Evolutionary conservation across 371 early-diverging fungal genomes (phyloP), one percentile per base, ranked within the genome.

Genomic region (Phascolomyces articulosus): DNA sequence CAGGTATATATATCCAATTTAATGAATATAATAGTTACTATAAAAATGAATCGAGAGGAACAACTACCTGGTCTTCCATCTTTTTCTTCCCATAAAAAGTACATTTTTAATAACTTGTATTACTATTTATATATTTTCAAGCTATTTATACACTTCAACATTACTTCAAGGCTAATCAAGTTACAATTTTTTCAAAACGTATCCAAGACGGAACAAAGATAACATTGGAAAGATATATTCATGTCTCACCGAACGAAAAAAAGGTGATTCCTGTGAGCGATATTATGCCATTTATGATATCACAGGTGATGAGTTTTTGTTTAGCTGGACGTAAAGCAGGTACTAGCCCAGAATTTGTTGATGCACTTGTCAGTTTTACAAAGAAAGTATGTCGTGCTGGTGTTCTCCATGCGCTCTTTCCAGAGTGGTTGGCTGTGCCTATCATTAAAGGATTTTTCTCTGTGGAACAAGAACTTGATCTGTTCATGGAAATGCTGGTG

Each of bases 281-380:
- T 15, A 34, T 59, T 10, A 26, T 77, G 8, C 53, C 68, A n/a
- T 28, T 48, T 1, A 21, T 65, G 8, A 62, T 77, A 2, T 65
- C 78, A 1, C 40, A 67, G 16, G 68, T 77, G 10, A 69, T 71
- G 3, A 67, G 72, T 40, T 65, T 66, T 10, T 72, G 74, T 40
- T 77, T 77, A 55, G 78, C 78, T 9, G 74, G 72, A 2, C 63
- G 65, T n/a, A 44, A 65, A 11, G 70, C 67, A 4, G 72, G 62
- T 1, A 26, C 53, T 11, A 56, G 70, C 53, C 55, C 55, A 31
- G 70, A 64, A 0, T 51, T 77, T 24, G 66, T 77, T 15, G 40
- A 48, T 15, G 59, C 66, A 13, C 70, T 74, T 66, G 78, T 74
- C 24, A 28, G 10, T 6, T 72, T 74, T 21, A 72, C 74, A 13